Evolutionary conservation across 805 yeast species (phyloP).

Genomic region (Candida xyloterini): DNA sequence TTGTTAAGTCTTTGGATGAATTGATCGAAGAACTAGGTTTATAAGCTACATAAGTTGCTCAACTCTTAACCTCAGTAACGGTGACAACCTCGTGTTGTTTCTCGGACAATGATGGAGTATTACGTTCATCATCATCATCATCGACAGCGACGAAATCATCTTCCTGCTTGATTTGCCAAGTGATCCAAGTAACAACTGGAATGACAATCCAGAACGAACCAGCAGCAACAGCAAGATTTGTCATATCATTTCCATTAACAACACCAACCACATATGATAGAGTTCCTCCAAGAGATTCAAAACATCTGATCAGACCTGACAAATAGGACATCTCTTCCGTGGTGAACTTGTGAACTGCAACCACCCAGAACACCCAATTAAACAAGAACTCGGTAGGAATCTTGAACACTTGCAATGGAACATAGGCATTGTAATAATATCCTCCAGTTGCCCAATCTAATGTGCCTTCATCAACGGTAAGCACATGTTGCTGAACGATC

Average conservation of each 20-base stretch:
- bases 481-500: slow-evolving; percentile 10
- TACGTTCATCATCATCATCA: not conserved
- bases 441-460: slow-evolving; percentile 24
- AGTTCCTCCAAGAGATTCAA: slow-evolving; percentile 25
- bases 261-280: slow-evolving; percentile 23
- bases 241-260: slow-evolving; percentile 24
- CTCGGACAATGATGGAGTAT: not conserved
- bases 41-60: not conserved
- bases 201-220: slow-evolving; percentile 20
- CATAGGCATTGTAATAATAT: slow-evolving; percentile 16
- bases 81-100: not conserved
- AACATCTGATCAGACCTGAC: slow-evolving; percentile 23
- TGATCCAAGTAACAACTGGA: slow-evolving; percentile 1
- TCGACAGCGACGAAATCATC: not conserved
- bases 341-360: slow-evolving; percentile 22
- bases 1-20: slow-evolving; percentile 16
- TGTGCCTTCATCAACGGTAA: slow-evolving; percentile 6
- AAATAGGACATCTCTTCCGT: slow-evolving; percentile 22
- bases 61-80: no score
- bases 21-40: not conserved
- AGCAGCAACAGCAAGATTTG: slow-evolving; percentile 26
- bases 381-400: slow-evolving; percentile 23
- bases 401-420: slow-evolving; percentile 26
- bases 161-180: not conserved
- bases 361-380: slow-evolving; percentile 29